Evolutionary conservation across 495 filamentous ascomycete species (phyloP).

Genomic region (Rhypophila decipiens): DNA sequence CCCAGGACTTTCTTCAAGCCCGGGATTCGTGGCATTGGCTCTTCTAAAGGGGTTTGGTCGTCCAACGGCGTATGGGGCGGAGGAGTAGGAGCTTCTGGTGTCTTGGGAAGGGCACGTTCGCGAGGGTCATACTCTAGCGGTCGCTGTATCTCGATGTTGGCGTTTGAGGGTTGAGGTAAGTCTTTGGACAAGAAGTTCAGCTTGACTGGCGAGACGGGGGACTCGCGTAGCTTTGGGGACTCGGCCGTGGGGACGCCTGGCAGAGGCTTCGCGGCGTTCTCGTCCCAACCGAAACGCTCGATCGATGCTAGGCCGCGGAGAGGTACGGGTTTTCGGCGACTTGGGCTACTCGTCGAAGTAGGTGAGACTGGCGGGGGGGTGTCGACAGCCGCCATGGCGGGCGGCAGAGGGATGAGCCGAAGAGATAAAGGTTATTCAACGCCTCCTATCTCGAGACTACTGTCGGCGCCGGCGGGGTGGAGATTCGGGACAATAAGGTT

Average conservation of each 20-base stretch:
- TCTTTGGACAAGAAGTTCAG: conserved; percentile 37
- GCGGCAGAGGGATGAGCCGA: conserved; percentile 9
- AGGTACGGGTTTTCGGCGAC: conserved; percentile 37
- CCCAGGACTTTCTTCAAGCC: conserved; percentile 1
- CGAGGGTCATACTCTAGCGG: conserved; percentile 5
- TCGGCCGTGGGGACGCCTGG: conserved; percentile 22
- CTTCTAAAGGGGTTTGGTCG: conserved; percentile 10
- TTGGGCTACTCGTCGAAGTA: conserved; percentile 29
- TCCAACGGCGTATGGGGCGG: conserved; percentile 30
- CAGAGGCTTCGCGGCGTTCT: conserved; percentile 27
- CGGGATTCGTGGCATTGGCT: conserved; percentile 2
- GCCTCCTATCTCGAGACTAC: too few species aligned
- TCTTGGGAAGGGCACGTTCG: conserved; percentile 18
- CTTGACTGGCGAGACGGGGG: conserved; percentile 35
- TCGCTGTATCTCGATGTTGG: conserved; percentile 31
- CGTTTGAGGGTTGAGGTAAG: conserved; percentile 36
- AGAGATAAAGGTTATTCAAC: conserved; percentile 7
- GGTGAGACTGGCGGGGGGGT: conserved; percentile 25
- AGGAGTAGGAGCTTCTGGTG: conserved; percentile 30
- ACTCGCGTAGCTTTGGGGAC: conserved; percentile 30
- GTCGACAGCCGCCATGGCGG: conserved; percentile 41
- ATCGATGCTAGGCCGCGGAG: conserved; percentile 21
- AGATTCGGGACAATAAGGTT: background rate
- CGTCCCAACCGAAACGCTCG: conserved; percentile 30
- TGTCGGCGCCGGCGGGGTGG: conserved; percentile 7